Base-by-base conservation (phyloP, 768 basidiomycete genomes). In the Tricholoma sp. region DNA sequence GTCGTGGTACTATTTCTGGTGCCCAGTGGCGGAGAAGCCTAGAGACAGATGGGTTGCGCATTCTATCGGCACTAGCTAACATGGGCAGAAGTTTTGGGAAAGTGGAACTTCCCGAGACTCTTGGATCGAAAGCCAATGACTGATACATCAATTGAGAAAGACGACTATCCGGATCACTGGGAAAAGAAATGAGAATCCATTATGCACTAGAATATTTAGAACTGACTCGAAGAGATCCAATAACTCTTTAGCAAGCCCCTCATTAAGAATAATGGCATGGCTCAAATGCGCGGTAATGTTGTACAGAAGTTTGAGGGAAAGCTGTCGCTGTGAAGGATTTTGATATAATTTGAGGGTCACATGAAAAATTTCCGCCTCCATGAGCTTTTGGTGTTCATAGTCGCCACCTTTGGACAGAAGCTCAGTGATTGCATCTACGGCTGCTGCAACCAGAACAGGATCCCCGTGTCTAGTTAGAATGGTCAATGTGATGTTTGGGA, bases 181-280 rank as follows among this genome's bases (percentile, higher is more conserved):
- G 11, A 37, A 52, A 33, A 45, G 24, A 31, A 28, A 36, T 61
- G 12, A 59, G 53, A n/a, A 37, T n/a, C 33, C 12, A 34, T 48
- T 45, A 17, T 18, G 15, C 15, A 34, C 36, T 12, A 41, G 31
- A 41, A 17, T 15, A 6, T 52, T 45, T 17, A 53, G 13, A 11
- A 47, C 62, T 59, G 12, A 63, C 62, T 61, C 58, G 50, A 63
- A 63, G 31, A 63, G 53, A 11, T 58, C 52, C 36, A 63, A 56
- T 34, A 63, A 53, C 41, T 53, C 33, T 29, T 53, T 41, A 2
- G 55, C 49, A 33, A 52, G 51, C 33, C 18, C 28, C 52, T 59
- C 61, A 34, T 63, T 41, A 7, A 57, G 44, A 18, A 63, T 45
- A 24, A 63, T 57, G 7, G 28, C 50, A 54, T 63, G 42, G 34